phyloP scores from a whole-genome alignment of 192 early-diverging fungal genomes.

The Allomyces macrogynus region DNA sequence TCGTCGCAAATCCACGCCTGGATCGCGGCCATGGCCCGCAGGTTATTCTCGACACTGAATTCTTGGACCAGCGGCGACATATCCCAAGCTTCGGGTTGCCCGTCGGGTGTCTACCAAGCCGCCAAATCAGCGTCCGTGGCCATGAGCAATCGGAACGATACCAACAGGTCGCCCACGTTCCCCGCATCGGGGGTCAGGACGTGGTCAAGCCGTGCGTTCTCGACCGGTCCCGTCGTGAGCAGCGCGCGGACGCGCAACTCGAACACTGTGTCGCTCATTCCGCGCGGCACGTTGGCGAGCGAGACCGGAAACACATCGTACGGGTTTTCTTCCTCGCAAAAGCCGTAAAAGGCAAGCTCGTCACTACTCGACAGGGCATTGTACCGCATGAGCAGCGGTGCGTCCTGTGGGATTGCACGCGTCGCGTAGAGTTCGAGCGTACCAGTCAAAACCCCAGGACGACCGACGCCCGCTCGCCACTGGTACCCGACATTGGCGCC shows the following conservation, averaged over 20 bases:
- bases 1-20: too few relatives aligned
- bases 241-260: not conserved
- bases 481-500: not conserved
- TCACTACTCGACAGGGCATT: not conserved
- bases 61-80: too few relatives aligned
- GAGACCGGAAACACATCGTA: not conserved
- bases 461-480: too few relatives aligned
- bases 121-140: not conserved
- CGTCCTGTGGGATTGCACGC: not conserved
- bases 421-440: not conserved
- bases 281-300: too few relatives aligned
- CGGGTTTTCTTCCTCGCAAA: not conserved
- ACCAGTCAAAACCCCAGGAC: not conserved
- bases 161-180: not conserved
- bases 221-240: not conserved
- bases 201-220: not conserved
- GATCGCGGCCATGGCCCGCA: too few relatives aligned
- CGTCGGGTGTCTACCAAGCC: not conserved
- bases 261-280: not conserved
- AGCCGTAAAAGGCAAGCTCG: not conserved
- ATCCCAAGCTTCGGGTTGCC: too few relatives aligned
- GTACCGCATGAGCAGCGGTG: not conserved
- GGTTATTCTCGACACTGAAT: too few relatives aligned
- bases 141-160: not conserved
- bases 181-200: not conserved